Conservation (phyloP, 441 rosid genomes). For the Euphorbia corollata region DNA sequence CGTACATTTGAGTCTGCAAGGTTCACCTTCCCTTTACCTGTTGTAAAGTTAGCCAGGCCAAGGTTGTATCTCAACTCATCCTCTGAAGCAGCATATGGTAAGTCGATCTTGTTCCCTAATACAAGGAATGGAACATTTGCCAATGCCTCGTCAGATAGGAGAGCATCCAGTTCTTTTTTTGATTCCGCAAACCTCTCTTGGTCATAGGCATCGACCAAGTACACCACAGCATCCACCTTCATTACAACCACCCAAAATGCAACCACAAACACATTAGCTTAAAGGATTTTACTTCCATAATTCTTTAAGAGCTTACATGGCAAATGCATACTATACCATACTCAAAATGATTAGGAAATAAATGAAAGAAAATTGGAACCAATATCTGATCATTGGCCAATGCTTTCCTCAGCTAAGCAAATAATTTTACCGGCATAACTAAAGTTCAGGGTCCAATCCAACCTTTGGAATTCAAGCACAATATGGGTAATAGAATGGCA, state of each 20-base stretch:
- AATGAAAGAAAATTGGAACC: background rate
- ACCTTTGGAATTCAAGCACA: background rate
- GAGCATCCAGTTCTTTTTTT: conserved; percentile 8
- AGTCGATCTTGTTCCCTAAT: background rate
- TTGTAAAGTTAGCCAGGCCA: background rate
- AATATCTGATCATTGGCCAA: background rate
- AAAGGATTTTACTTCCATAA: background rate
- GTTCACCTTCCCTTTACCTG: background rate
- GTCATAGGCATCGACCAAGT: background rate
- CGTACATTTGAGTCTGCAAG: background rate
- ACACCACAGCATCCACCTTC: conserved; percentile 4
- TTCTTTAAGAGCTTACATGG: background rate
- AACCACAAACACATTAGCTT: background rate
- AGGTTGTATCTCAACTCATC: background rate
- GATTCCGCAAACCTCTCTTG: background rate
- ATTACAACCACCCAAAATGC: background rate
- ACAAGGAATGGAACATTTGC: background rate
- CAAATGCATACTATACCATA: background rate
- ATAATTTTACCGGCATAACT: background rate
- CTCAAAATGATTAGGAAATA: too few species aligned
- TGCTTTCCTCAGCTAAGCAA: background rate
- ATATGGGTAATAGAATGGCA: background rate
- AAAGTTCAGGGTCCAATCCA: background rate
- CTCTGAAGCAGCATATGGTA: conserved; percentile 2
- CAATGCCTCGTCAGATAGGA: background rate